A percentile compares a stretch with the other conserved stretches of the same genome.
phyloP scores from a whole-genome alignment of 441 rosid genomes.

The Flueggea neowawraea region DNA sequence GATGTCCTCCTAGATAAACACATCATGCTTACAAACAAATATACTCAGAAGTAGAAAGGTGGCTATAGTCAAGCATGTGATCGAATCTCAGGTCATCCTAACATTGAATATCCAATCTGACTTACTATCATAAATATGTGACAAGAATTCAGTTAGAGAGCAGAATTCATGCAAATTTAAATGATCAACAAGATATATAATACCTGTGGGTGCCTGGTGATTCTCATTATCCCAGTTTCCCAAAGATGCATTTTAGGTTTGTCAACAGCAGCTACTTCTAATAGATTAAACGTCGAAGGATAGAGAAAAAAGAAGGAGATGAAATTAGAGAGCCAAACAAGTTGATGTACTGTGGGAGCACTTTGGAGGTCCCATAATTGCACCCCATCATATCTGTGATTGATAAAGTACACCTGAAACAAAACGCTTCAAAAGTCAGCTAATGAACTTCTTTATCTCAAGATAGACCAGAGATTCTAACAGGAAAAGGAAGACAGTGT shows the following conservation, averaged over 20 bases:
- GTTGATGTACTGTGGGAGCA: conserved; percentile 56
- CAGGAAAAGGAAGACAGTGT: background rate
- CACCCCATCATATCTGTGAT: conserved; percentile 83
- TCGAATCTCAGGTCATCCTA: too few species aligned
- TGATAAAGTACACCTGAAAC: conserved; percentile 86
- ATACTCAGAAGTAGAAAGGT: too few species aligned
- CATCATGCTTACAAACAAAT: too few species aligned
- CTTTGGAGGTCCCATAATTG: conserved; percentile 88
- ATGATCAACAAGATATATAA: background rate
- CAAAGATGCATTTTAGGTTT: conserved; percentile 92
- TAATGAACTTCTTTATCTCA: background rate
- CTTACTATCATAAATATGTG: too few species aligned
- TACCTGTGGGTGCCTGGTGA: conserved; percentile 97
- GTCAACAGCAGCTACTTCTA: conserved; percentile 92
- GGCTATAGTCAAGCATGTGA: too few species aligned
- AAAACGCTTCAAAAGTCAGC: conserved; percentile 13
- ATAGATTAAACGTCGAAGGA: conserved; percentile 90
- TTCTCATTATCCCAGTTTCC: conserved; percentile 96
- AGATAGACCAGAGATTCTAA: background rate
- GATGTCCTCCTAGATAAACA: too few species aligned
- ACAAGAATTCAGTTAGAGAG: too few species aligned
- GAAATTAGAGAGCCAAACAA: conserved; percentile 76
- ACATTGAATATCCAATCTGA: too few species aligned
- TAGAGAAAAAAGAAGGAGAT: conserved; percentile 85
- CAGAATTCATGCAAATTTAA: background rate